Evolutionary conservation across 2,329 filamentous ascomycete genomes (phyloP), one percentile per base, ranked within the genome.

Genomic region (Dothideomycetidae sp.): DNA sequence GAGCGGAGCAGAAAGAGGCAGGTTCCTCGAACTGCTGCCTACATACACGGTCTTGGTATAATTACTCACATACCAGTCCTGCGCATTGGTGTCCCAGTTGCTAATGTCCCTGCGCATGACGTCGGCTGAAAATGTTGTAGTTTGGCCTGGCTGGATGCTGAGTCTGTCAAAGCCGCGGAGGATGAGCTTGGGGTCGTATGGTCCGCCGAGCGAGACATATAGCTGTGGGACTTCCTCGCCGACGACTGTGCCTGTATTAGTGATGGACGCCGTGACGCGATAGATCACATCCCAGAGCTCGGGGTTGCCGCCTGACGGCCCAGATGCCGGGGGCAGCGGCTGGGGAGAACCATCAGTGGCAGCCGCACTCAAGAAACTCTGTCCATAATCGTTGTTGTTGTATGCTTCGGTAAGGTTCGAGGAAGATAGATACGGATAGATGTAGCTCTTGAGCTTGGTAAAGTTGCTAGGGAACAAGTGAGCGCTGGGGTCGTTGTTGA

Each of bases 101-200:
- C 79, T 84, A 38, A 93, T 48, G 50, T 93, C 85, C 40, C 83
- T 73, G 28, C 85, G 70, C 5, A 74, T 83, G 34, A 93, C 58
- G 11, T 74, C 68, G 0, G 71, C 74, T 1, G 56, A 64, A 62
- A 88, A 88, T 3, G 66, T 69, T 2, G 62, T 66, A 33, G 68
- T 72, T 59, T 73, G 55, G 13, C 81, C 81, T 0, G 81, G 69
- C 3, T 71, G 65, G 43, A 93, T 74, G 37, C 64, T 67, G 37
- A 93, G 57, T 34, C 82, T 73, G 39, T 90, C 80, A 49, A 93
- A 93, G 19, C 76, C 78, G 44, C 86, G 76, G 11, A 93, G 73
- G 4, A 70, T 67, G 40, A 67, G 58, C 43, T 58, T 60, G 16
- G 67, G 68, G 52, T 92, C 80, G 28, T 75, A 67, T 1, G 75